A percentile compares a stretch with the other conserved stretches of the same genome.
phyloP scores from a whole-genome alignment of 2,329 filamentous ascomycete species.

The Ophioceras dolichostomum region DNA sequence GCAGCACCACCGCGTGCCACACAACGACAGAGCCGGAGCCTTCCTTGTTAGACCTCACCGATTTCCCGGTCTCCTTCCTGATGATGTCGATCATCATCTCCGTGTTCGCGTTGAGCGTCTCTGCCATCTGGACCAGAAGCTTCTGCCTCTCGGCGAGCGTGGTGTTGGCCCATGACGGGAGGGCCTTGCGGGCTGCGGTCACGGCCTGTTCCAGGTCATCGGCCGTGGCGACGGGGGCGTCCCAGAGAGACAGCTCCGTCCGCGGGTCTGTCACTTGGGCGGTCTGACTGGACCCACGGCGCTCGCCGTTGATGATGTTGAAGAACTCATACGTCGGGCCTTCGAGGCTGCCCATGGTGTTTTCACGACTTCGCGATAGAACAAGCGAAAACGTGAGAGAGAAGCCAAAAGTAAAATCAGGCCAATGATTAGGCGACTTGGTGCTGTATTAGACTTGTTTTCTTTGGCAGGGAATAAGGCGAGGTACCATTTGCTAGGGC shows the following conservation, averaged over 20 bases:
- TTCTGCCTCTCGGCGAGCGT: slow-evolving; percentile 27
- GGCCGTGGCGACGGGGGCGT: slow-evolving; percentile 28
- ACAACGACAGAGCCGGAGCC: background rate
- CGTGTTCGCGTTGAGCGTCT: slow-evolving; percentile 24
- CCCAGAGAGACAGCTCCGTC: slow-evolving; percentile 28
- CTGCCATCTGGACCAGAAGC: slow-evolving; percentile 24
- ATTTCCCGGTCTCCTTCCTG: slow-evolving; percentile 39
- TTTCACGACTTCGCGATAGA: no score
- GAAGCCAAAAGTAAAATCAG: no score
- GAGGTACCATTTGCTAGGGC: no score
- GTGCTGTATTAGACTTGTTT: no score
- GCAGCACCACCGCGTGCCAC: background rate
- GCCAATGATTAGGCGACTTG: no score
- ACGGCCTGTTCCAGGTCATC: slow-evolving; percentile 33
- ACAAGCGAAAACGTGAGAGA: no score
- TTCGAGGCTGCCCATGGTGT: background rate
- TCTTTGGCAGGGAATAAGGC: no score
- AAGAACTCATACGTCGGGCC: slow-evolving; percentile 16
- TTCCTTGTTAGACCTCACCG: slow-evolving; percentile 13
- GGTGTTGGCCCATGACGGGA: slow-evolving; percentile 31
- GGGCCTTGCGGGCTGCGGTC: slow-evolving; percentile 28
- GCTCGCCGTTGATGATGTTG: slow-evolving; percentile 31
- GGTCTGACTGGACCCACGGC: slow-evolving; percentile 17
- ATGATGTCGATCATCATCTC: slow-evolving; percentile 30
- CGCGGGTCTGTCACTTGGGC: slow-evolving; percentile 25